Evolutionary conservation across 768 basidiomycete genomes (phyloP).

Genomic region (Tephrocybe sp.): DNA sequence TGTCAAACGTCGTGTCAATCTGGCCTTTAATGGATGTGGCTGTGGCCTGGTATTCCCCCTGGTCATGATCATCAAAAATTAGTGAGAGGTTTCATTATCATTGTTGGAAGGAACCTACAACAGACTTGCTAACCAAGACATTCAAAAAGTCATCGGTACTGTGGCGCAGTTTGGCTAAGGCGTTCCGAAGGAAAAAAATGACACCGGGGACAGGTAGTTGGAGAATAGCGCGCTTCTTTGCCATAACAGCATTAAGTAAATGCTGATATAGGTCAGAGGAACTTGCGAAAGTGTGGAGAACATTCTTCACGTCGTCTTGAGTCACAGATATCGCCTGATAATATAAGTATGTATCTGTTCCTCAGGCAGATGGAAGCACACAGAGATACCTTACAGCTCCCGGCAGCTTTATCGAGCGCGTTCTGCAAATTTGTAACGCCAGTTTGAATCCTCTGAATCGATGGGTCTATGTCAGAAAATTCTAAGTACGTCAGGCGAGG

Average conservation of each 20-base stretch:
- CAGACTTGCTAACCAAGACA: background rate
- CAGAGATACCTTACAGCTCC: conserved; percentile 21
- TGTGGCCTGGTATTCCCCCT: conserved; percentile 2
- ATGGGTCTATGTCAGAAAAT: background rate
- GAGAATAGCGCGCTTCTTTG: conserved; percentile 24
- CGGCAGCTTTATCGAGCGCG: conserved; percentile 21
- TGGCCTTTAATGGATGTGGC: background rate
- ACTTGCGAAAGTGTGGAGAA: conserved; percentile 16
- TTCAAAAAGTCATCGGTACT: background rate
- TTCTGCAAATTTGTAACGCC: conserved; percentile 18
- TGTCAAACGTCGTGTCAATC: conserved; percentile 4
- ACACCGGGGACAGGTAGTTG: conserved; percentile 16
- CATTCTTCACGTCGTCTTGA: conserved; percentile 19
- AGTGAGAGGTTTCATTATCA: no score
- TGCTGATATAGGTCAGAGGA: conserved; percentile 6
- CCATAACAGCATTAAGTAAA: conserved; percentile 18
- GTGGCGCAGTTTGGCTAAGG: background rate
- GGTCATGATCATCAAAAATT: background rate
- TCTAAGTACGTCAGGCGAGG: background rate
- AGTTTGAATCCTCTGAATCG: conserved; percentile 23
- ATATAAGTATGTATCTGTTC: background rate
- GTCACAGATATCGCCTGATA: conserved; percentile 20
- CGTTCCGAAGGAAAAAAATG: background rate
- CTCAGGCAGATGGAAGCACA: background rate
- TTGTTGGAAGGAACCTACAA: conserved; percentile 1